A percentile compares a stretch with the other conserved stretches of the same genome.
Evolutionary conservation across 345 rosid species (phyloP).

Genomic region (Hibiscus syriacus): DNA sequence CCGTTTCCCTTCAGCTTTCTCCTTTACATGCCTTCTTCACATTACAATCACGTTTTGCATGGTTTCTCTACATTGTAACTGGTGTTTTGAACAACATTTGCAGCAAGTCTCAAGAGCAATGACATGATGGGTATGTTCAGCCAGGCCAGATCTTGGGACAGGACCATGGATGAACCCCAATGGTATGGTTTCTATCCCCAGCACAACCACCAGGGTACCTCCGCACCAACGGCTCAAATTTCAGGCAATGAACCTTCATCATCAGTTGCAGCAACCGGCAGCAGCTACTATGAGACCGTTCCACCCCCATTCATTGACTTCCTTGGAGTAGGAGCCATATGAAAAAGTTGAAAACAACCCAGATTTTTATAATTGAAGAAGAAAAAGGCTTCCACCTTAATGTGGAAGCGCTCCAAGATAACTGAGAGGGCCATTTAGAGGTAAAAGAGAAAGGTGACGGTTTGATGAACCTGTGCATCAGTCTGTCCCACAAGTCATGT

Average conservation of each 20-base stretch:
- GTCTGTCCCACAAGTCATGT: background rate
- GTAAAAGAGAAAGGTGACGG: constrained; percentile 16
- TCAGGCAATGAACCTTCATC: constrained; percentile 26
- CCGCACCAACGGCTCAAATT: constrained; percentile 9
- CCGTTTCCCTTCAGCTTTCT: constrained; percentile 9
- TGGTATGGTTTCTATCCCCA: constrained; percentile 15
- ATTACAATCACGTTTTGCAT: background rate
- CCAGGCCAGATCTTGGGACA: constrained; percentile 29
- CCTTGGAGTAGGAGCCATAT: constrained; percentile 75
- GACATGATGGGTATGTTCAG: constrained; percentile 35
- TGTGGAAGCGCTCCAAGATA: constrained; percentile 19
- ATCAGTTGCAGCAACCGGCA: constrained; percentile 1
- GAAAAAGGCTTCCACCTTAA: constrained; percentile 8
- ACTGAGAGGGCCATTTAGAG: constrained; percentile 22
- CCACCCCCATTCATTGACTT: constrained; percentile 60
- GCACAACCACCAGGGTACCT: background rate
- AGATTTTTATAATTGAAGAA: background rate
- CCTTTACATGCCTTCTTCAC: background rate
- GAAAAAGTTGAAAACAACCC: constrained; percentile 8
- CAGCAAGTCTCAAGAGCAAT: constrained; percentile 33
- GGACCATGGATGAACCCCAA: constrained; percentile 27
- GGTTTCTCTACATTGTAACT: background rate
- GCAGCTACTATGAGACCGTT: constrained; percentile 24
- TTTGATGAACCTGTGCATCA: background rate
- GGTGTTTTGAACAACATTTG: background rate